Conservation (phyloP, 805 yeast genomes). For the Candida ficus region DNA sequence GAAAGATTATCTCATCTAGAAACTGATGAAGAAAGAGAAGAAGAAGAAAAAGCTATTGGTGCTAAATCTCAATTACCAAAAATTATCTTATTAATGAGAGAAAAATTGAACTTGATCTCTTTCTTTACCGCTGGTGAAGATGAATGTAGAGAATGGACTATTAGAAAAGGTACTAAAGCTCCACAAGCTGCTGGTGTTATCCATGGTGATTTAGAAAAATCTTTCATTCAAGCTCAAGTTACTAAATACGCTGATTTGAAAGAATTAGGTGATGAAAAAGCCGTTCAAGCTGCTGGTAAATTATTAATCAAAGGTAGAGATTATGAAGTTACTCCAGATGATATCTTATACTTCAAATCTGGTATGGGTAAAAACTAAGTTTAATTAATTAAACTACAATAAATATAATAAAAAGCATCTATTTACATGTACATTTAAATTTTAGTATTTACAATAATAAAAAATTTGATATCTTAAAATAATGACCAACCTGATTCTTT, state of each 20-base stretch:
- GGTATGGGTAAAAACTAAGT: constrained; percentile 70
- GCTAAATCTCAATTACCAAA: constrained; percentile 79
- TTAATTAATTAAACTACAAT: constrained; percentile 19
- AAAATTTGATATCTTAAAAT: no score
- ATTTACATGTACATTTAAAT: constrained; percentile 1
- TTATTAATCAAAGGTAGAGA: constrained; percentile 89
- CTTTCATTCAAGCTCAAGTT: constrained; percentile 91
- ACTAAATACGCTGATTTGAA: constrained; percentile 78
- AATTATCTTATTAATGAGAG: constrained; percentile 83
- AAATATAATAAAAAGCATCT: no score
- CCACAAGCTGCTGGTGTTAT: constrained; percentile 99
- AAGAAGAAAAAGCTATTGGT: constrained; percentile 68
- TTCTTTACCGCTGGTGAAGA: constrained; percentile 95
- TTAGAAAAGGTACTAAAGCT: constrained; percentile 85
- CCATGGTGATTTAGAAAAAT: constrained; percentile 91
- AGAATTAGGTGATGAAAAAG: constrained; percentile 74
- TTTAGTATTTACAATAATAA: no score
- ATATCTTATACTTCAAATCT: constrained; percentile 85
- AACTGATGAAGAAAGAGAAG: constrained; percentile 74
- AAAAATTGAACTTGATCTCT: constrained; percentile 78
- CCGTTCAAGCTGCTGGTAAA: constrained; percentile 85
- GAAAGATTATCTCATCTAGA: constrained; percentile 87
- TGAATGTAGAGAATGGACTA: constrained; percentile 98
- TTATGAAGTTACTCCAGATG: constrained; percentile 94
- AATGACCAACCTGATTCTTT: constrained; percentile 52